phyloP scores from a whole-genome alignment of 768 basidiomycete species.

The Russula emetica region DNA sequence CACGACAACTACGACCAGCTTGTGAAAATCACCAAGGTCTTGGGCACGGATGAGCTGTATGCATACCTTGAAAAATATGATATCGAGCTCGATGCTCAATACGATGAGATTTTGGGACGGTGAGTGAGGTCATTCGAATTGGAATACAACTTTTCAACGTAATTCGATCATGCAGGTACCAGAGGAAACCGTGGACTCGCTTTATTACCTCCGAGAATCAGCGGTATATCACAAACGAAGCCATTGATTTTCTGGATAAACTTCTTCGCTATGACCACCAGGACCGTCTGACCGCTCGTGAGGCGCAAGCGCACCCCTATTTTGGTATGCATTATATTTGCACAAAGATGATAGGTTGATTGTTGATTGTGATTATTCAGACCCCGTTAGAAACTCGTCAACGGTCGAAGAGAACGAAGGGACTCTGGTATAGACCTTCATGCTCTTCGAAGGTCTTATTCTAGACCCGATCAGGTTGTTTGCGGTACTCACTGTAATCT shows the following conservation, averaged over 20 bases:
- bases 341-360: conserved; percentile 27
- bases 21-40: conserved; percentile 95
- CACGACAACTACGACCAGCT: conserved; percentile 99
- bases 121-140: conserved; percentile 31
- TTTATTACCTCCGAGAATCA: conserved; percentile 97
- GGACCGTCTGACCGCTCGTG: conserved; percentile 90
- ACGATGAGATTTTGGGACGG: conserved; percentile 91
- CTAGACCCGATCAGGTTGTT: conserved; percentile 18
- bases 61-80: conserved; percentile 92
- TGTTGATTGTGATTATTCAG: conserved; percentile 38
- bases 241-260: conserved; percentile 94
- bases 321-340: conserved; percentile 54
- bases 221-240: conserved; percentile 93
- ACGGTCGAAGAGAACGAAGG: conserved; percentile 60
- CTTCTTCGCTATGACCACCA: conserved; percentile 96
- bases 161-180: conserved; percentile 52
- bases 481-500: conserved; percentile 24
- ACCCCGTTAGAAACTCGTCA: conserved; percentile 59
- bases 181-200: conserved; percentile 90
- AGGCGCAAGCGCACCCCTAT: conserved; percentile 90
- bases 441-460: conserved; percentile 16
- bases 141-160: conserved; percentile 14
- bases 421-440: conserved; percentile 38
- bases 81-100: conserved; percentile 92
- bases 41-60: conserved; percentile 94